Evolutionary conservation across 1,139 yeast genomes (phyloP), one percentile per base, ranked within the genome.

Genomic region (Hansenula lynferdii): DNA sequence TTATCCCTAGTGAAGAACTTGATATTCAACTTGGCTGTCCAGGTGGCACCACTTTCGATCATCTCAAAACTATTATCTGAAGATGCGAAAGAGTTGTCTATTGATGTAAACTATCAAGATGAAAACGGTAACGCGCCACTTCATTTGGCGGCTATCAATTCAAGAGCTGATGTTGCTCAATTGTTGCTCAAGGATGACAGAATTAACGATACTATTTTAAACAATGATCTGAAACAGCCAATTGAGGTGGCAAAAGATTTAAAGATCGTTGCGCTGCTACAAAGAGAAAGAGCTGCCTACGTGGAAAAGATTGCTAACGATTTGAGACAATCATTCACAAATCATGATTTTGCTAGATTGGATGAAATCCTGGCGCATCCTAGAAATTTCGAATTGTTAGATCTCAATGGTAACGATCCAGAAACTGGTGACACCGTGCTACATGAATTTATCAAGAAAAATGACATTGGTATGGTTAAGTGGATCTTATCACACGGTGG

Each of bases 401-500:
- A 92, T 61, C 85, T 92, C 49, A 92, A 94, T 58, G 97, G 97
- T 9, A 80, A 86, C 33, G 97, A 92, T 55, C 97, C 97, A 0
- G 82, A 85, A 39, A 82, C 96, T 1, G 97, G 97, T 1, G 85
- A 86, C 52, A 89, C 97, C 0, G 96, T 92, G 1, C 67, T 94
- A 39, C 96, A 90, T 53, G 97, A 89, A 53, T 90, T 89, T 56
- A 87, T 90, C 40, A 75, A 73, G 47, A 77, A 80, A 43, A 78
- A 82, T 51, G 96, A 92, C 56, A 61, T 77, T 24, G 77, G 78
- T 42, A 85, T 92, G 94, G 92, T 94, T 43, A 82, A 83, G 47
- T 92, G 96, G 80, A 84, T 92, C 42, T 69, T 92, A 41, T 73
- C 75, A 38, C 96, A 92, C 57, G 97, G 97, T 17, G 98, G 97